phyloP scores from a whole-genome alignment of 2,329 filamentous ascomycete species.

The Polychaeton citri region DNA sequence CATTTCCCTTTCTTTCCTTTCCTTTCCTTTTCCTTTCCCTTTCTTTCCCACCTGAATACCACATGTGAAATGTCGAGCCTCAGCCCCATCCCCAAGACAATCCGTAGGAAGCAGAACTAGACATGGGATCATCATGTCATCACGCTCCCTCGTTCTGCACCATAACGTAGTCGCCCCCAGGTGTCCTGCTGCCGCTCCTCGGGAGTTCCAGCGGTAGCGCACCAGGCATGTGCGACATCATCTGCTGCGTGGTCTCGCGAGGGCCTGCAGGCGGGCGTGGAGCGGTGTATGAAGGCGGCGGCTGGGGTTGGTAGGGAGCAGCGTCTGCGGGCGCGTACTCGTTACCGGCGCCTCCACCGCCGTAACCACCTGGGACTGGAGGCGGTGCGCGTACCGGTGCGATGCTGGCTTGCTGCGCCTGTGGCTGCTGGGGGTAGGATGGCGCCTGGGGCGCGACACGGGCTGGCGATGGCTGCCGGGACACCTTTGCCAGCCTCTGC shows the following conservation, averaged over 20 bases:
- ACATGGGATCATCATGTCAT: too few relatives aligned
- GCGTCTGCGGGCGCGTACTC: slow-evolving; percentile 5
- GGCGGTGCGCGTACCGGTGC: slow-evolving; percentile 11
- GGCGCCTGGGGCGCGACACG: slow-evolving; percentile 2
- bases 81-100: too few relatives aligned
- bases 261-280: slow-evolving; percentile 12
- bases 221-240: slow-evolving; percentile 14
- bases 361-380: slow-evolving; percentile 8
- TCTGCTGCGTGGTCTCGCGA: slow-evolving; percentile 9
- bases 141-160: slow-evolving; percentile 12
- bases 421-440: background rate
- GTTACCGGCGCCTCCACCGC: too few relatives aligned
- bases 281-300: slow-evolving; percentile 13
- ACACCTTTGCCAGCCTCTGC: slow-evolving; percentile 45
- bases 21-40: too few relatives aligned
- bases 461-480: slow-evolving; percentile 14
- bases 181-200: slow-evolving; percentile 6
- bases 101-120: too few relatives aligned
- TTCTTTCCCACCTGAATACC: too few relatives aligned
- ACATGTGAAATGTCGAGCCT: too few relatives aligned
- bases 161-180: slow-evolving; percentile 19
- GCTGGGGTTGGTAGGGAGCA: slow-evolving; percentile 6
- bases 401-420: background rate
- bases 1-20: too few relatives aligned
- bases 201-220: slow-evolving; percentile 9